Base-by-base conservation (phyloP, 495 filamentous ascomycete genomes). In the Bacidia rubella region DNA sequence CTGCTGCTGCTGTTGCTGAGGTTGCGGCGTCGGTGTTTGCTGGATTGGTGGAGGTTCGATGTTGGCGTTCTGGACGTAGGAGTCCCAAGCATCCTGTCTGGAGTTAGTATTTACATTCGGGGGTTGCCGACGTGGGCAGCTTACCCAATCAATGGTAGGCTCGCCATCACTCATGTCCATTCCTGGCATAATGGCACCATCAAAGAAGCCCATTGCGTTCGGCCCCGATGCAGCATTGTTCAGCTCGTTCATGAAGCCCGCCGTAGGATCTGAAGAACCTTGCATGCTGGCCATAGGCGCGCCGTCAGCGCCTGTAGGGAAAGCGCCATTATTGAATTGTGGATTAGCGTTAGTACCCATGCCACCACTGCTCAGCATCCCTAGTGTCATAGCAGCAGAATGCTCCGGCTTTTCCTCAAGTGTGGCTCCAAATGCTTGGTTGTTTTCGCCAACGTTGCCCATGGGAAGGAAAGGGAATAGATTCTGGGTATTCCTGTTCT, bases 301-400 rank as follows among this genome's bases (percentile, higher is more conserved):
- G 47, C 49, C 54, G 56, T 56, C 11, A 19, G 61, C 59, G 20
- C 63, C 65, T 2, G 70, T 53, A 38, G 67, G 62, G 47, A 75
- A 66, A 32, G 63, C 58, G 19, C 54, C 60, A 35, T n/a, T n/a
- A 54, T 64, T 62, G 52, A 72, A 66, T 53, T 68, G 65, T 23
- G 67, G 71, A 1, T 66, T 56, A 32, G 75, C 67, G 59, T 78
- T 80, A 1, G 83, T 79, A 23, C 78, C 79, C 68, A 85, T 70
- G 1, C 81, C 85, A 11, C 79, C 77, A 10, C 80, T 83, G 51
- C 77, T 81, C 42, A 90, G 70, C 74, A 94, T 82, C 10, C 83
- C 85, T 26, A 93, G 64, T 1, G 83, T 90, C 81, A 90, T 84
- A 2, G 87, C 87, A 3, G 86, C 86, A 35, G 79, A 78, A 55